phyloP scores from a whole-genome alignment of 2,329 filamentous ascomycete genomes.

The Monosporascus sp. region DNA sequence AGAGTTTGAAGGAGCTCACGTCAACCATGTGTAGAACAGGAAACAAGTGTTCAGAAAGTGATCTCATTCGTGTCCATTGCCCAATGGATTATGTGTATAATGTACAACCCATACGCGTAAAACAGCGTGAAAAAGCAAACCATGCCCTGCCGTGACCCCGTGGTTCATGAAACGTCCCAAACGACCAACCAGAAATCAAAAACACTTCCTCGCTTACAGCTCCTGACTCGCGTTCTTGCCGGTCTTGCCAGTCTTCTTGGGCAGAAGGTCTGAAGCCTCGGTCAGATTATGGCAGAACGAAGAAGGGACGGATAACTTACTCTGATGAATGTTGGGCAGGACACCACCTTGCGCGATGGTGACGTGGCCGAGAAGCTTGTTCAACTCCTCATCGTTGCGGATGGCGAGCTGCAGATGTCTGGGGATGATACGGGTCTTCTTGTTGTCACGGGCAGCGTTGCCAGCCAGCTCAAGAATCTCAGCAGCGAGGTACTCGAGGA shows the following conservation, averaged over 20 bases:
- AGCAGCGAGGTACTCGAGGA: slow-evolving; percentile 96
- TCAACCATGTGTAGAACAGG: background rate
- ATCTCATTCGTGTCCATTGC: slow-evolving; percentile 61
- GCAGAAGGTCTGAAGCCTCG: slow-evolving; percentile 71
- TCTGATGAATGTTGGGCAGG: slow-evolving; percentile 94
- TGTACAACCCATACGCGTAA: slow-evolving; percentile 63
- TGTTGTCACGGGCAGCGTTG: slow-evolving; percentile 98
- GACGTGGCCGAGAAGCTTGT: slow-evolving; percentile 95
- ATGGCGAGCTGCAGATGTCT: slow-evolving; percentile 99
- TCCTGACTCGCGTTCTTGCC: slow-evolving; percentile 92
- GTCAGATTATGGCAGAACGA: slow-evolving; percentile 30
- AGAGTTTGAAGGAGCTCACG: background rate
- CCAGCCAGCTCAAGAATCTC: slow-evolving; percentile 99
- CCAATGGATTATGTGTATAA: slow-evolving; percentile 56
- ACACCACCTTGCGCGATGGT: slow-evolving; percentile 98
- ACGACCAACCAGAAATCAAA: slow-evolving; percentile 58
- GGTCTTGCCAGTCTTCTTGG: slow-evolving; percentile 97
- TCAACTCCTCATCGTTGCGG: slow-evolving; percentile 98
- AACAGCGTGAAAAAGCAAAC: slow-evolving; percentile 47
- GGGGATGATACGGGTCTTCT: slow-evolving; percentile 99
- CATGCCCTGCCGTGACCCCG: slow-evolving; percentile 73
- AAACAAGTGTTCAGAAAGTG: slow-evolving; percentile 36
- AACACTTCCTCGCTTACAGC: slow-evolving; percentile 60
- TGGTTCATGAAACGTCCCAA: slow-evolving; percentile 72
- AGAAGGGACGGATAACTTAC: slow-evolving; percentile 52